Evolutionary conservation across 768 basidiomycete species (phyloP), one percentile per base, ranked within the genome.

Genomic region (Boletus eberwhitei): DNA sequence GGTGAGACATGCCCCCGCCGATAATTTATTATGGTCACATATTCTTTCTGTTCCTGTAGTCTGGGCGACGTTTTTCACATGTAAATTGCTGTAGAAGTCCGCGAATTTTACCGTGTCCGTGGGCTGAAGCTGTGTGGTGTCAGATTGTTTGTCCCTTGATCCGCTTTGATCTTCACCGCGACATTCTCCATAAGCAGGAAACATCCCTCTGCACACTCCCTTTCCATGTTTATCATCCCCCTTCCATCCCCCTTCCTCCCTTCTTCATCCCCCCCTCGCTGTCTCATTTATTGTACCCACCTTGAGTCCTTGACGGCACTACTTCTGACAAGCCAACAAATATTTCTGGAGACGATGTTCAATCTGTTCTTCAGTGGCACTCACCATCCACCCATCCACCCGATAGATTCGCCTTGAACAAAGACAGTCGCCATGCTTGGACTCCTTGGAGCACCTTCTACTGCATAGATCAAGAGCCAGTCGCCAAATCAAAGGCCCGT

Each of bases 101-200:
- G 12, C 13, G 7, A 44, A 26, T 50, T 59, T 46, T 52, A 35
- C 39, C 14, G 52, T 35, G 46, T 36, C 19, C 24, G 41, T 38
- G 29, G 5, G 17, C 13, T 22, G 19, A 26, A 37, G 46, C 1
- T 36, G 12, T 36, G 12, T 21, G 13, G 24, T 48, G 38, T 22
- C 39, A 11, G 22, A n/a, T 58, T 58, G 48, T 53, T 65, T 59
- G 51, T 47, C 21, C 48, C 19, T n/a, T 14, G 17, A 22, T 48
- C 31, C 12, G 50, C 55, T 55, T 62, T 59, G 56, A 59, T 38
- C 48, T 36, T 63, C n/a, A 43, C 42, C 38, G 11, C 12, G 37
- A 54, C 39, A 29, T 16, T 47, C 50, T 21, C 51, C 54, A 57
- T 22, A 64, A 66, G 58, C 40, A 53, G 34, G 52, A 63, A 48